phyloP scores from a whole-genome alignment of 257 asterid genomes.

The Paraleonurus japonicus region DNA sequence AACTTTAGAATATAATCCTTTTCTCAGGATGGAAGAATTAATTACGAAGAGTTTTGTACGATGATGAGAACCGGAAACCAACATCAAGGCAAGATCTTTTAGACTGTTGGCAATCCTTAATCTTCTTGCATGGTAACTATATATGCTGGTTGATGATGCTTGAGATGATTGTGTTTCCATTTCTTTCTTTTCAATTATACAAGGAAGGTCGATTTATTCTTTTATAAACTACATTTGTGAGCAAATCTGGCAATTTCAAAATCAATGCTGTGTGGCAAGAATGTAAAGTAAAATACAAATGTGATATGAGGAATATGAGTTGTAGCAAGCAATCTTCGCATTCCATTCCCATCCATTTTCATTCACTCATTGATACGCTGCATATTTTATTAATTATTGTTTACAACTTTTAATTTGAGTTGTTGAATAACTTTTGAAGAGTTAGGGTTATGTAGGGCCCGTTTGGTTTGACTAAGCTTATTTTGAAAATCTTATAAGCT shows the following conservation, averaged over 20 bases:
- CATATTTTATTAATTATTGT: too few relatives aligned
- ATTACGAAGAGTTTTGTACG: slow-evolving; percentile 76
- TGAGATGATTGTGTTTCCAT: background rate
- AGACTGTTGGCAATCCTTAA: slow-evolving; percentile 9
- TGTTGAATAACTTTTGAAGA: too few relatives aligned
- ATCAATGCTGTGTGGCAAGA: background rate
- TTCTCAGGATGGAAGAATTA: slow-evolving; percentile 81
- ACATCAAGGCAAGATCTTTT: slow-evolving; percentile 50
- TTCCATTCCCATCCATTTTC: background rate
- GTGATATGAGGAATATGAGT: background rate
- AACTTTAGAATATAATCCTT: background rate
- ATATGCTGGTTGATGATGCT: background rate
- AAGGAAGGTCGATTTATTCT: background rate
- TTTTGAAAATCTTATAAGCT: too few relatives aligned
- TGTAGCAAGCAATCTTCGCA: background rate
- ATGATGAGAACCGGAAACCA: slow-evolving; percentile 90
- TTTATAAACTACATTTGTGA: background rate
- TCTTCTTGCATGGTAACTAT: background rate
- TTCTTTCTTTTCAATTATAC: background rate
- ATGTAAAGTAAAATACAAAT: background rate
- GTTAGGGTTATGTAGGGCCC: too few relatives aligned
- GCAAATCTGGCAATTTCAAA: background rate
- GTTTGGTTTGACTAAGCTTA: too few relatives aligned
- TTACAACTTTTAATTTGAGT: too few relatives aligned
- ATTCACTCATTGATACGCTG: too few relatives aligned